Conservation (phyloP, 2,329 filamentous ascomycete genomes). For the Penicillium sp. region DNA sequence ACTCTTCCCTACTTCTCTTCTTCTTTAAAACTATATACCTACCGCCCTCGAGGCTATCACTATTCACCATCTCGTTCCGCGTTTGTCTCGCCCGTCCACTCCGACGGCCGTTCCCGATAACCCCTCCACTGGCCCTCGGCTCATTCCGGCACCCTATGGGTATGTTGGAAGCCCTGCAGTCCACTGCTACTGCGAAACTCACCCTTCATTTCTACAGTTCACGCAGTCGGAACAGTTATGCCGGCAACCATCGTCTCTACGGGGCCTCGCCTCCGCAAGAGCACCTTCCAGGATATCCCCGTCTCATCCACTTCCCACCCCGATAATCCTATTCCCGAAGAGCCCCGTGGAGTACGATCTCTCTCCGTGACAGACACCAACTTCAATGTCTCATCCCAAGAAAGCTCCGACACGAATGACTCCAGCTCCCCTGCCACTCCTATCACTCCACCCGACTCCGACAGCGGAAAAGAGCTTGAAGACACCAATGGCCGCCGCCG, state of each 20-base stretch:
- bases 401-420: slow-evolving; percentile 31
- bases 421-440: slow-evolving; percentile 40
- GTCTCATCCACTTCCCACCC: slow-evolving; percentile 44
- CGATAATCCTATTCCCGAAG: slow-evolving; percentile 46
- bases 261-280: slow-evolving; percentile 20
- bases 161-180: slow-evolving; percentile 5
- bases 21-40: background rate
- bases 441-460: slow-evolving; percentile 38
- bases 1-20: background rate
- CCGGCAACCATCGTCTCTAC: slow-evolving; percentile 24
- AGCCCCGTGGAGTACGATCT: slow-evolving; percentile 38
- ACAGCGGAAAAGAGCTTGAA: slow-evolving; percentile 31
- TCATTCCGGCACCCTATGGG: slow-evolving; percentile 15
- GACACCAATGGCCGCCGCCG: slow-evolving; percentile 33
- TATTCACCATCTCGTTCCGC: background rate
- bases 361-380: slow-evolving; percentile 33
- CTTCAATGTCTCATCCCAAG: slow-evolving; percentile 27
- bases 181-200: background rate
- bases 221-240: slow-evolving; percentile 28
- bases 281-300: slow-evolving; percentile 30
- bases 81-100: background rate
- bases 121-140: slow-evolving; percentile 2
- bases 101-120: slow-evolving; percentile 5
- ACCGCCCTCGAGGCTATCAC: background rate
- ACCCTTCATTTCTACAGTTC: slow-evolving; percentile 22